Percentiles rank a stretch among this genome's conserved stretches.
phyloP scores from a whole-genome alignment of 2,329 filamentous ascomycete genomes.

The Raffaelea arxii region DNA sequence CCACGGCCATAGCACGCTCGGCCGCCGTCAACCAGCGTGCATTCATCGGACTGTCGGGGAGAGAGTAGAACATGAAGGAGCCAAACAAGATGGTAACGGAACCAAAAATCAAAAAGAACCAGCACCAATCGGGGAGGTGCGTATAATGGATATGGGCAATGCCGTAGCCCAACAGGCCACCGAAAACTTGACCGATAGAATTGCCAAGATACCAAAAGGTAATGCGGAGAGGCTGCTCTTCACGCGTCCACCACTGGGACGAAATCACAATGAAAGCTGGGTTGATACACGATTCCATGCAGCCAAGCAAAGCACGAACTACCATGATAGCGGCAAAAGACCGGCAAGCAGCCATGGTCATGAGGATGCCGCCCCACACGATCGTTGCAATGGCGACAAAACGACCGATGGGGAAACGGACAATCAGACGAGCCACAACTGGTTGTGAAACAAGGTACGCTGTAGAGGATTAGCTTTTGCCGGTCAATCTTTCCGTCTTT shows the following conservation, averaged over 20 bases:
- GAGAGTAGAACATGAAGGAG: conserved; percentile 11
- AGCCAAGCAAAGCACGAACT: conserved; percentile 19
- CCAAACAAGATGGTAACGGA: conserved; percentile 21
- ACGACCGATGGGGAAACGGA: conserved; percentile 25
- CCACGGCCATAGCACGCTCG: conserved; percentile 20
- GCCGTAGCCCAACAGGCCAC: conserved; percentile 19
- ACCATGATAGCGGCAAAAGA: conserved; percentile 18
- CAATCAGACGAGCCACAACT: conserved; percentile 17
- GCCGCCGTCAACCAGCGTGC: conserved; percentile 13
- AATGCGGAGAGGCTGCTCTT: conserved; percentile 5
- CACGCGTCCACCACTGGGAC: conserved; percentile 20
- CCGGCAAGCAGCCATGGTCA: conserved; percentile 18
- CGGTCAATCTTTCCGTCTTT: too few species aligned
- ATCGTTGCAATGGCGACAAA: conserved; percentile 17
- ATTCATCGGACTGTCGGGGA: conserved; percentile 16
- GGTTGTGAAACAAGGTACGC: conserved; percentile 5
- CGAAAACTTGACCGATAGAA: conserved; percentile 32
- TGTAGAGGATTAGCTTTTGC: neutral
- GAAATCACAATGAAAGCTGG: conserved; percentile 21
- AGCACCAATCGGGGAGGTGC: conserved; percentile 10
- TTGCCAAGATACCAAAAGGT: conserved; percentile 23
- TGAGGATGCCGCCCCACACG: conserved; percentile 19
- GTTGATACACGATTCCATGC: conserved; percentile 21
- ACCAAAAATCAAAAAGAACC: conserved; percentile 25
- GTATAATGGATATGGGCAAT: conserved; percentile 20